Base-by-base conservation (phyloP, 495 filamentous ascomycete species). In the Aspergillus sparsus region DNA sequence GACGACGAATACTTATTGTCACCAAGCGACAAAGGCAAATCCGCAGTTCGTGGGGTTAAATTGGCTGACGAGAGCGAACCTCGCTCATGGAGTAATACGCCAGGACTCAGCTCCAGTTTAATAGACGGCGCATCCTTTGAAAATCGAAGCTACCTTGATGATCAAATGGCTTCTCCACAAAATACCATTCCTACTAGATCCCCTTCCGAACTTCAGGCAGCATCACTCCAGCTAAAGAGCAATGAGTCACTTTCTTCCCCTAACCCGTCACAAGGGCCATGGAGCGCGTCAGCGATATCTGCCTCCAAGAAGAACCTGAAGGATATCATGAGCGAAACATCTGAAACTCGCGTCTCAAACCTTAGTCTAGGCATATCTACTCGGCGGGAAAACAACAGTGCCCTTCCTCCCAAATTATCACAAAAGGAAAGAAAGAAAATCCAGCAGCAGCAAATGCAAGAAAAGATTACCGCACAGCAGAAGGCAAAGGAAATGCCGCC, bases 361-460 rank as follows among this genome's bases (percentile, higher is more conserved):
- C 76, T 97, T 2, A 89, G 92, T 0, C 75, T 88, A n/a, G 90
- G 80, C 0, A 80, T 97, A 52, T 82, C 84, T 7, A 59, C 44
- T 27, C 62, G 85, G 70, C 68, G 68, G 56, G 70, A 77, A 52
- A 67, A 59, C 63, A 72, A 67, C 53, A 64, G 64, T 57, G 68
- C 64, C 37, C 68, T 72, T 42, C 55, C 76, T 58, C 47, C 75
- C 69, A 71, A 96, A 85, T 62, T 95, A 44, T 94, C 91, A 1
- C 94, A 98, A 63, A 93, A 92, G 67, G 93, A 97, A 67, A 85
- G 91, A 10, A 97, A 96, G 75, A 90, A 84, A 68, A 82, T 89
- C 49, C 85, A 91, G 62, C 86, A 90, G 62, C 83, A 87, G 66
- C 82, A 84, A 62, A 73, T 83, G 60, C 86, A 89, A 57, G 78